Percentiles rank a stretch among this genome's conserved stretches.
Conservation (phyloP, 1,284 basidiomycete species). For the Naganishia sp. region DNA sequence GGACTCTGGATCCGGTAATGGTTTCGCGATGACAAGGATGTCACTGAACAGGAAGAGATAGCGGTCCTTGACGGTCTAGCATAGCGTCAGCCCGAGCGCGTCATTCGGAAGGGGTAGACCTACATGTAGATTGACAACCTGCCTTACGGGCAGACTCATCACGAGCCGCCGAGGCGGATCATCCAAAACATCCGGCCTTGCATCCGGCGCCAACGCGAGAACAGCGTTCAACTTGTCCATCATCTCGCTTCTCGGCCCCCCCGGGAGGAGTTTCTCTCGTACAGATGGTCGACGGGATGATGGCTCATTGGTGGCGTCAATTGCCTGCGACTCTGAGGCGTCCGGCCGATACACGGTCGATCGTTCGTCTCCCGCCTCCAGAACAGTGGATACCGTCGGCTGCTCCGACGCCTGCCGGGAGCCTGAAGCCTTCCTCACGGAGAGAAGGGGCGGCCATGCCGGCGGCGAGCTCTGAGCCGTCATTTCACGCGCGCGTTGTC, state of each 20-base stretch:
- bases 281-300: background rate
- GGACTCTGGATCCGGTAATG: slow-evolving; percentile 58
- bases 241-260: slow-evolving; percentile 39
- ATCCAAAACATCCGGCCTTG: slow-evolving; percentile 69
- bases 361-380: background rate
- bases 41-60: slow-evolving; percentile 95
- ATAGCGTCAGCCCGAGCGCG: background rate
- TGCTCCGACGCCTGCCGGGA: slow-evolving; percentile 10
- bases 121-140: slow-evolving; percentile 82
- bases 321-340: slow-evolving; percentile 28
- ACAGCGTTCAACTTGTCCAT: slow-evolving; percentile 57
- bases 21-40: slow-evolving; percentile 75
- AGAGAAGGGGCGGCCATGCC: no score
- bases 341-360: background rate
- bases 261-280: slow-evolving; percentile 1
- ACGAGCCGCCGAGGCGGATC: slow-evolving; percentile 83
- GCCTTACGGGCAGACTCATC: slow-evolving; percentile 80
- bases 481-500: slow-evolving; percentile 4
- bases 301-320: slow-evolving; percentile 31
- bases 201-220: slow-evolving; percentile 60
- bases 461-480: background rate
- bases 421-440: background rate
- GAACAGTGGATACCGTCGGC: slow-evolving; percentile 15
- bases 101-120: slow-evolving; percentile 30
- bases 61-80: slow-evolving; percentile 83